These are phyloP conservation scores for Botrytis medusae DNA, from an alignment of 2,329 filamentous ascomycete genomes.

Conservation along the genomic window DNA sequence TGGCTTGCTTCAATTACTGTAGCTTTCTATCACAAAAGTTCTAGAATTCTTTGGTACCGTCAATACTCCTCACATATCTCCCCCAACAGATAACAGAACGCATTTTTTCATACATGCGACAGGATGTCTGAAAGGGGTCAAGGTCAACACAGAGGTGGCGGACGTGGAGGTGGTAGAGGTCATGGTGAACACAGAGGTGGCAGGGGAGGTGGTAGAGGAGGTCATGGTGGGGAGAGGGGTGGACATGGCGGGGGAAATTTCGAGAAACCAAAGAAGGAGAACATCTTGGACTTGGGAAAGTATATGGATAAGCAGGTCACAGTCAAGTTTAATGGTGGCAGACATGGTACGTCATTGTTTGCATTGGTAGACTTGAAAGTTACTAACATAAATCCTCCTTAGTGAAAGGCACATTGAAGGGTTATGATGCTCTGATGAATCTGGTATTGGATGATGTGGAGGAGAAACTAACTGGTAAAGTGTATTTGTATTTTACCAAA, in stretches of 20 bases:
- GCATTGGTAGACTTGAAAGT: neutral
- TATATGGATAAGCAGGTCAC: slow-evolving; percentile 96
- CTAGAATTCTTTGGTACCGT: neutral
- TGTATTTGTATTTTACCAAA: slow-evolving; percentile 1
- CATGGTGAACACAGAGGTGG: slow-evolving; percentile 25
- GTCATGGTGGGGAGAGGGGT: slow-evolving; percentile 45
- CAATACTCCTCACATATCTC: neutral
- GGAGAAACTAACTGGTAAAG: slow-evolving; percentile 80
- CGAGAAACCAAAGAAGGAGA: slow-evolving; percentile 94
- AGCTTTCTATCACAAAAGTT: slow-evolving; percentile 1
- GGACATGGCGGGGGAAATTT: slow-evolving; percentile 47
- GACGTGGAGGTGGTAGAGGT: slow-evolving; percentile 25
- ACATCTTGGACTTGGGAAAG: slow-evolving; percentile 91
- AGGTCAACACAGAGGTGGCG: slow-evolving; percentile 28
- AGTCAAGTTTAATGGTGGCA: slow-evolving; percentile 94
- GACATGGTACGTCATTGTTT: slow-evolving; percentile 66
- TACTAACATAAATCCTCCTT: slow-evolving; percentile 19
- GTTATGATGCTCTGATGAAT: slow-evolving; percentile 97
- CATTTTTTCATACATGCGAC: slow-evolving; percentile 17
- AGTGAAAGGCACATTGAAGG: slow-evolving; percentile 90
- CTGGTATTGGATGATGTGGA: slow-evolving; percentile 92
- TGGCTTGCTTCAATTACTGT: neutral
- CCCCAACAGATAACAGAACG: neutral
- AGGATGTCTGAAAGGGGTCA: slow-evolving; percentile 30
- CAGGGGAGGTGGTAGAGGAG: slow-evolving; percentile 34